Conservation (phyloP, 2,329 filamentous ascomycete genomes). For the Parafenestella ontariensis region DNA sequence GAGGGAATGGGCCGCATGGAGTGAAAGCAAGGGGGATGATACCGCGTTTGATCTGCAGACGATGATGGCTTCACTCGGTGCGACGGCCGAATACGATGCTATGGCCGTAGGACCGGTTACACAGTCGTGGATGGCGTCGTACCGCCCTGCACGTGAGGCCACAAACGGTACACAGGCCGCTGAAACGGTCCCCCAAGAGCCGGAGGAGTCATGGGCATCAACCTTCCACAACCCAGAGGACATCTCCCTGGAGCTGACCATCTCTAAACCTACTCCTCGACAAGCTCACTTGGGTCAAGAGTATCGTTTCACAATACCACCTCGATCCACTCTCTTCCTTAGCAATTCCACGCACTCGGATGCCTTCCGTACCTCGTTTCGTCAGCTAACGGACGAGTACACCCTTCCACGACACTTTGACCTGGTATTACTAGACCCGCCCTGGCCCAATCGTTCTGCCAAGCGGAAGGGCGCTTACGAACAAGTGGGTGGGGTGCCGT, state of each 20-base stretch:
- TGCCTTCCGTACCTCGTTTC: constrained; percentile 48
- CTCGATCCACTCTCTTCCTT: constrained; percentile 57
- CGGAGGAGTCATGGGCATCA: constrained; percentile 34
- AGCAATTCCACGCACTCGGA: constrained; percentile 52
- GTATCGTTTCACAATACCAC: constrained; percentile 56
- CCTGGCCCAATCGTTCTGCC: constrained; percentile 81
- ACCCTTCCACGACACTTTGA: constrained; percentile 64
- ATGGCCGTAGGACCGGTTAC: constrained; percentile 15
- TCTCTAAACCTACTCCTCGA: constrained; percentile 19
- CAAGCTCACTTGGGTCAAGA: constrained; percentile 10
- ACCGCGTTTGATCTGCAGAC: constrained; percentile 38
- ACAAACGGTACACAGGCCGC: constrained; percentile 10
- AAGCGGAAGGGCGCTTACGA: constrained; percentile 64
- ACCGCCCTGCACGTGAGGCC: constrained; percentile 26
- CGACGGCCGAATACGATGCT: constrained; percentile 26
- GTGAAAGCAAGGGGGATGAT: constrained; percentile 31
- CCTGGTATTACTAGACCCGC: constrained; percentile 76
- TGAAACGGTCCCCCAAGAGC: constrained; percentile 9
- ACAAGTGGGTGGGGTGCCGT: constrained; percentile 52
- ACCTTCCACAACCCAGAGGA: constrained; percentile 40
- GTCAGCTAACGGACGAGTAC: constrained; percentile 44
- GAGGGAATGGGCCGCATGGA: constrained; percentile 36
- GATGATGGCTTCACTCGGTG: constrained; percentile 46
- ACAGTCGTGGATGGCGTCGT: constrained; percentile 37
- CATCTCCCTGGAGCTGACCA: constrained; percentile 31